These are phyloP conservation scores for Rhizopogon vesiculosus DNA, from an alignment of 768 basidiomycete species.

Conservation along the genomic window DNA sequence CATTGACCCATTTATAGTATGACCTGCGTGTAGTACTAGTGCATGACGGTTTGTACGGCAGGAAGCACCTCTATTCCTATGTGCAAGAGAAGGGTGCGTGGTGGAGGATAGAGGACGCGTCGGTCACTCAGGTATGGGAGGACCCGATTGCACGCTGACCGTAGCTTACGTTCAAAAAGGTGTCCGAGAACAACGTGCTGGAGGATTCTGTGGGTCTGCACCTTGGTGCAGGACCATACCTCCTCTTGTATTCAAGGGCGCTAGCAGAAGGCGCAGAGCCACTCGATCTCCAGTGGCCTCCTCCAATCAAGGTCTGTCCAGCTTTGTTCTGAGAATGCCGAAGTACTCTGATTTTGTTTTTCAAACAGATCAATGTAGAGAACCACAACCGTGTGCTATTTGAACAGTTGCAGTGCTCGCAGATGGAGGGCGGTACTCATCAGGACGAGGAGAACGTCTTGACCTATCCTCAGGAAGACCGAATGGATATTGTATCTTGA, in stretches of 20 bases:
- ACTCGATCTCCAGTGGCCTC: slow-evolving; percentile 17
- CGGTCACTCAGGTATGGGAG: slow-evolving; percentile 53
- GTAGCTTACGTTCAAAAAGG: slow-evolving; percentile 35
- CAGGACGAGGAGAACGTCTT: not conserved
- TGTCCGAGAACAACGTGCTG: slow-evolving; percentile 63
- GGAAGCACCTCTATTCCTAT: slow-evolving; percentile 77
- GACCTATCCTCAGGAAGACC: not conserved
- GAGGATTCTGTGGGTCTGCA: slow-evolving; percentile 70
- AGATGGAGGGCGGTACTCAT: not conserved
- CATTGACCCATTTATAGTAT: slow-evolving; percentile 44
- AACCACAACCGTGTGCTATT: not conserved
- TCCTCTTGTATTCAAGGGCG: slow-evolving; percentile 61
- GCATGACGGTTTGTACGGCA: slow-evolving; percentile 73
- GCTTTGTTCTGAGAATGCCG: not conserved
- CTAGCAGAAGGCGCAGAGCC: slow-evolving; percentile 16
- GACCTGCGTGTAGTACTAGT: slow-evolving; percentile 76
- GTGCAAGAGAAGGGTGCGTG: slow-evolving; percentile 58
- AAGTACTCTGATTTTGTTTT: slow-evolving; percentile 22
- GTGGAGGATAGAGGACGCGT: slow-evolving; percentile 79
- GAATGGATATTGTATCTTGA: not conserved
- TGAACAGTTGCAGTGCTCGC: not conserved
- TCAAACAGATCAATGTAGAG: not conserved
- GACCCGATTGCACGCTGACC: not conserved
- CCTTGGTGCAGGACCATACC: slow-evolving; percentile 71
- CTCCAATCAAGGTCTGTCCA: slow-evolving; percentile 15